Percentiles rank a stretch among this genome's conserved stretches.
These are phyloP conservation scores for Aspergillus sp. DNA, from an alignment of 2,329 filamentous ascomycete species.

Conservation along the genomic window DNA sequence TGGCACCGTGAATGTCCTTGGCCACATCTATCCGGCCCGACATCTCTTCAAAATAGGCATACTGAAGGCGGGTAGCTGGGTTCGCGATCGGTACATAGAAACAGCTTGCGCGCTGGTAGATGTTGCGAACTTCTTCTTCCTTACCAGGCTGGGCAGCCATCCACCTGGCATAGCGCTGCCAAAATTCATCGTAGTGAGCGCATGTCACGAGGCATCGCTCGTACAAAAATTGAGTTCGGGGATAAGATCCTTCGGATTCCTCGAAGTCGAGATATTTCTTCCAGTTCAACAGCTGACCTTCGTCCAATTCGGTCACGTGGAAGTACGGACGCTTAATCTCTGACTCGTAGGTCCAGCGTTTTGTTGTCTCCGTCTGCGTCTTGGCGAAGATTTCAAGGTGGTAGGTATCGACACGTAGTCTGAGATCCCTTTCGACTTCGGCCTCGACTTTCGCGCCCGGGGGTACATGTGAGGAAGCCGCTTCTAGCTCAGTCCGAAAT, in stretches of 20 bases:
- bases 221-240: slow-evolving; percentile 76
- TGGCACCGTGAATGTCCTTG: slow-evolving; percentile 75
- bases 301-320: slow-evolving; percentile 88
- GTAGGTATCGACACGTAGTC: slow-evolving; percentile 71
- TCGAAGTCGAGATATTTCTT: slow-evolving; percentile 96
- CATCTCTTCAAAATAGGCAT: slow-evolving; percentile 92
- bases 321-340: slow-evolving; percentile 96
- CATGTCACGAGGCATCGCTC: slow-evolving; percentile 90
- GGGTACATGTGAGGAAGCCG: slow-evolving; percentile 38
- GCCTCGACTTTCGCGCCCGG: slow-evolving; percentile 58
- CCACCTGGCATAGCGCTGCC: slow-evolving; percentile 96
- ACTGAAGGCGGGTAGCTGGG: slow-evolving; percentile 80
- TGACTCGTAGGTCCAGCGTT: slow-evolving; percentile 90
- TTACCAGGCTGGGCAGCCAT: slow-evolving; percentile 77
- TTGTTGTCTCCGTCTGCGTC: slow-evolving; percentile 83
- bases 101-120: slow-evolving; percentile 81
- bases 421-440: slow-evolving; percentile 79
- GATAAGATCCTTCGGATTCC: slow-evolving; percentile 73
- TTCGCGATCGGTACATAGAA: slow-evolving; percentile 82
- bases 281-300: slow-evolving; percentile 83
- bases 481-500: slow-evolving; percentile 67
- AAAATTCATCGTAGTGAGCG: slow-evolving; percentile 95
- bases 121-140: slow-evolving; percentile 84
- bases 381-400: slow-evolving; percentile 76
- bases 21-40: slow-evolving; percentile 71